Evolutionary conservation across 345 rosid genomes (phyloP), one percentile per base, ranked within the genome.

Genomic region (Erodium maritimum): DNA sequence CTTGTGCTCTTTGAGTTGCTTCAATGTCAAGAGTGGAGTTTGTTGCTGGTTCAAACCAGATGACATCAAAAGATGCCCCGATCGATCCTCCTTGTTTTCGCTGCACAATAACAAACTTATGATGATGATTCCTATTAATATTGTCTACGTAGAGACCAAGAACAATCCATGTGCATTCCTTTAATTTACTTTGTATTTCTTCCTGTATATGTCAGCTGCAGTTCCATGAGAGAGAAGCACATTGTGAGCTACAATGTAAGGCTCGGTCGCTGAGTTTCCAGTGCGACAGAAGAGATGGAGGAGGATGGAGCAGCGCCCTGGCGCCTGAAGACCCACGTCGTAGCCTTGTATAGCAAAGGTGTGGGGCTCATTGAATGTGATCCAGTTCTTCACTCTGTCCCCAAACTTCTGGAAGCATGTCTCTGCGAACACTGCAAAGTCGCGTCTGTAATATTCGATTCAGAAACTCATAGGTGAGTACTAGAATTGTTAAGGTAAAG

Each of bases 1-100:
- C 99, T 79, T 82, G 96, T 9, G 99, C 96, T 73, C 91, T 79
- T 73, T 93, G 85, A 54, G 95, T 73, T 23, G 99, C 99, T 69
- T 83, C 86, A 34, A 65, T 79, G 63, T 86, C 84, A 55, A 68
- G 71, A 13, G 77, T 80, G 48, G 76, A 70, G 80, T 86, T 81
- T 0, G 75, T 59, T 54, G 65, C 81, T 0, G 99, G 86, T 61
- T 74, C 87, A 54, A 13, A 93, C 99, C 99, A 93, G 22, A 88
- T 83, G 21, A 88, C 94, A 70, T 88, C 86, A 24, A 85, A 77
- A 0, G 96, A 67, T 61, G 86, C 11, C 19, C 99, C 96, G 55
- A 93, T 10, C 21, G 82, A 76, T 52, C 99, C 99, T 17, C 70
- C 61, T 76, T 93, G 99, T 29, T 76, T 79, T 34, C 73, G 76